Base-by-base conservation (phyloP, 2,329 filamentous ascomycete genomes). In the Fusarium tuaranense region DNA sequence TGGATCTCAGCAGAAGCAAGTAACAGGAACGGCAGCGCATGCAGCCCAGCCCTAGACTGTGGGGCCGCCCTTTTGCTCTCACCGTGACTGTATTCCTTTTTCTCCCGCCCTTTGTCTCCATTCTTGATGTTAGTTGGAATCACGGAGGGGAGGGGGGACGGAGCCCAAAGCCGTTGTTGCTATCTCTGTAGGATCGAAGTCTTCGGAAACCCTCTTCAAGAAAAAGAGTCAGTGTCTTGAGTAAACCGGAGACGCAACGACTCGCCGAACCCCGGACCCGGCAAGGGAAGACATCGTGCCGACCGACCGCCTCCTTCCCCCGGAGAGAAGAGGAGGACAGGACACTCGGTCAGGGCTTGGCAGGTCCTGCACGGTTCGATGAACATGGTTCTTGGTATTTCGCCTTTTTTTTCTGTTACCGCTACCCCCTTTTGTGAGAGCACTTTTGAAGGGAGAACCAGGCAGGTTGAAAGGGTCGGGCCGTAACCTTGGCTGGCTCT, bases 1-100 rank as follows among this genome's bases (percentile, higher is more conserved):
- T 68, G 67, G 71, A 74, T 74, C 72, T 72, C 62, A 67, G 46
- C 68, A 74, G 65, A 74, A 74, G 72, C 72, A 74, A 74, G 66
- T 27, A 66, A 41, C 44, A 63, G 44, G 41, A 75, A 69, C 72
- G 72, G 68, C 53, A 72, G 38, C 62, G 34, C 66, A 69, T 69
- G 63, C 58, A 62, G 62, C 38, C 34, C 61, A 53, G 53, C 58
- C 58, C 58, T 61, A 46, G 58, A 46, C 22, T 48, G 65, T 70
- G 69, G 71, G 58, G 67, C 27, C 3, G 67, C 27, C 3, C 16
- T 53, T 57, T 14, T 32, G n/a, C 30, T 41, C 27, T 55, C 51
- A 30, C 62, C 41, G 60, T 51, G 59, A 46, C 59, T 62, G 59
- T 63, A 63, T 63, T 63, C 46, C 60, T 63, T 51, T 63, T 63